A percentile compares a stretch with the other conserved stretches of the same genome.
Evolutionary conservation across 164 flowering plant genomes (phyloP).

Genomic region (Malania oleifera): DNA sequence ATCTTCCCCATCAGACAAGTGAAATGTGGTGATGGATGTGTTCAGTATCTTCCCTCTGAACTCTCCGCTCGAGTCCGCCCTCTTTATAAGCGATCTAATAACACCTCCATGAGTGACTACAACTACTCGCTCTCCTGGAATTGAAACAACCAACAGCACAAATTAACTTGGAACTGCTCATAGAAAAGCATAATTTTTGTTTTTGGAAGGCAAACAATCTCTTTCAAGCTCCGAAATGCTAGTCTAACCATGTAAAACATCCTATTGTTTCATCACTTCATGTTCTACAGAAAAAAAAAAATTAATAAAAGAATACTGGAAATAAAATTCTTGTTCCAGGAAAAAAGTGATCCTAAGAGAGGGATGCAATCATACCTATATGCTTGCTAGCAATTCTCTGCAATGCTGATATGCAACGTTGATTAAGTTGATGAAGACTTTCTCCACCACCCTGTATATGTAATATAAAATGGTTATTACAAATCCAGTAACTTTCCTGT

Average conservation of each 20-base stretch:
- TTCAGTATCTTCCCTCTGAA: constrained; percentile 51
- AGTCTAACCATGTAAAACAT: no score
- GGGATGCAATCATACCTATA: constrained; percentile 38
- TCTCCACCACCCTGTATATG: constrained; percentile 92
- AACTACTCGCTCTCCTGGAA: constrained; percentile 70
- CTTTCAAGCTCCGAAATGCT: no score
- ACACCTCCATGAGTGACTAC: constrained; percentile 86
- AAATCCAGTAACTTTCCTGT: background rate
- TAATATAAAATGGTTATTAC: constrained; percentile 5
- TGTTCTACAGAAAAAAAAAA: no score
- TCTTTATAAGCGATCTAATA: constrained; percentile 45
- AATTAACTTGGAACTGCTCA: background rate
- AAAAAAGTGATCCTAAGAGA: background rate
- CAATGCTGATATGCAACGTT: constrained; percentile 59
- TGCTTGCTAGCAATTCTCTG: constrained; percentile 64
- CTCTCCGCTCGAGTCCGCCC: constrained; percentile 42
- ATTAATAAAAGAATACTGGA: no score
- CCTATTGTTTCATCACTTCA: no score
- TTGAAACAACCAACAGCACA: background rate
- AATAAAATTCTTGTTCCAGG: background rate
- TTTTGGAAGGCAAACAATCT: no score
- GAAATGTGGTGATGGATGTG: constrained; percentile 60
- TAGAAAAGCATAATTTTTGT: background rate
- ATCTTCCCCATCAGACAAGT: constrained; percentile 39
- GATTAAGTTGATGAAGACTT: constrained; percentile 61